These are phyloP conservation scores for Monosiga brevicollis DNA, from an alignment of 78 protist species.

Conservation along the genomic window DNA sequence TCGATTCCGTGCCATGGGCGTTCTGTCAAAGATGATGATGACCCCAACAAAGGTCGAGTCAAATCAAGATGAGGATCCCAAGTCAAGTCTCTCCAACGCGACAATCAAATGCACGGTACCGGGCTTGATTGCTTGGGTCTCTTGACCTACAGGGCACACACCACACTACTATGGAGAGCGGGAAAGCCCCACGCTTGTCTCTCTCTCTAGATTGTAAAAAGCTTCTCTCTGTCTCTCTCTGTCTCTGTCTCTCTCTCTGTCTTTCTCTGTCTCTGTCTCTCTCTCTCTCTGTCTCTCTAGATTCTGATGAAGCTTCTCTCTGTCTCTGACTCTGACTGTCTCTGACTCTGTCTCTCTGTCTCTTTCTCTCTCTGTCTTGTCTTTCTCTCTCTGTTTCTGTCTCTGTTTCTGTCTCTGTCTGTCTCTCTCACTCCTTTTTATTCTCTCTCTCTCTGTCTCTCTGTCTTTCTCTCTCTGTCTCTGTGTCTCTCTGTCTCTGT, in stretches of 20 bases:
- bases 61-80: too few species aligned
- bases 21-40: too few species aligned
- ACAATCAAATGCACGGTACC: not conserved
- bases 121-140: not conserved
- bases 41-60: too few species aligned
- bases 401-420: not conserved
- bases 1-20: too few species aligned
- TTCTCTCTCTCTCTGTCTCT: not conserved
- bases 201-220: too few species aligned
- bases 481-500: not conserved
- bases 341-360: not conserved
- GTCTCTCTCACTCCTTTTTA: not conserved
- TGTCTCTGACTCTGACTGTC: not conserved
- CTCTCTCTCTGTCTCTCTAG: not conserved
- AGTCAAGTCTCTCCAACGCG: not conserved
- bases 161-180: not conserved
- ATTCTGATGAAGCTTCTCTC: not conserved
- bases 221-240: not conserved
- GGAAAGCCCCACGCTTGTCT: not conserved
- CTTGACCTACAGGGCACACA: not conserved
- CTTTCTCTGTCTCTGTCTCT: not conserved
- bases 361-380: not conserved
- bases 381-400: not conserved
- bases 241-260: not conserved
- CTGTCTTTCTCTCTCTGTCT: not conserved